Evolutionary conservation across 176 grass and related monocot species (phyloP).

Genomic region (Stipa capillata): DNA sequence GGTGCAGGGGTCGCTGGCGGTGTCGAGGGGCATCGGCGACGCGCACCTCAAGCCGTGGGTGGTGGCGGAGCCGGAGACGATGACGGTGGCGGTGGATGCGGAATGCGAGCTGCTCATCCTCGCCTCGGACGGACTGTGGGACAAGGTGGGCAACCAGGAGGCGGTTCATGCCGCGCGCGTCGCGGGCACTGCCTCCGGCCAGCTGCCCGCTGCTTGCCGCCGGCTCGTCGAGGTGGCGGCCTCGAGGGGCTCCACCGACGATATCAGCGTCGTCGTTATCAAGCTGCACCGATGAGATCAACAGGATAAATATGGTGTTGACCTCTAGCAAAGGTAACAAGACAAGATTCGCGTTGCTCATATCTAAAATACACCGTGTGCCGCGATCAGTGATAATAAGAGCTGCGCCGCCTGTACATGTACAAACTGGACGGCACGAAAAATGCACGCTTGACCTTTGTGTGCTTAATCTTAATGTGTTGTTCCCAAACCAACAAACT

Average conservation of each 20-base stretch:
- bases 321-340: too few relatives aligned
- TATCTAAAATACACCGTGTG: not conserved
- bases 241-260: not conserved
- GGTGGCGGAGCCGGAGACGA: slow-evolving; percentile 7
- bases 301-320: too few relatives aligned
- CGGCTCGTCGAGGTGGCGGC: not conserved
- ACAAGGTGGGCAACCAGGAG: slow-evolving; percentile 6
- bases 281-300: not conserved
- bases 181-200: not conserved
- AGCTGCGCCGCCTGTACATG: too few relatives aligned
- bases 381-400: not conserved
- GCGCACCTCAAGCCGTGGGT: slow-evolving; percentile 8
- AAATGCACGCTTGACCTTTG: too few relatives aligned
- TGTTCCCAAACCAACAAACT: not conserved
- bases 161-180: not conserved
- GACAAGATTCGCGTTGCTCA: not conserved
- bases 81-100: not conserved
- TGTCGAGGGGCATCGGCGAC: not conserved
- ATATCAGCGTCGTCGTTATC: not conserved
- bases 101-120: not conserved
- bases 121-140: not conserved
- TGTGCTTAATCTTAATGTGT: too few relatives aligned
- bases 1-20: not conserved
- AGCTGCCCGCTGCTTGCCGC: not conserved
- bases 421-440: too few relatives aligned